Evolutionary conservation across 306 rosid genomes (phyloP).

Genomic region (Castanea sativa): DNA sequence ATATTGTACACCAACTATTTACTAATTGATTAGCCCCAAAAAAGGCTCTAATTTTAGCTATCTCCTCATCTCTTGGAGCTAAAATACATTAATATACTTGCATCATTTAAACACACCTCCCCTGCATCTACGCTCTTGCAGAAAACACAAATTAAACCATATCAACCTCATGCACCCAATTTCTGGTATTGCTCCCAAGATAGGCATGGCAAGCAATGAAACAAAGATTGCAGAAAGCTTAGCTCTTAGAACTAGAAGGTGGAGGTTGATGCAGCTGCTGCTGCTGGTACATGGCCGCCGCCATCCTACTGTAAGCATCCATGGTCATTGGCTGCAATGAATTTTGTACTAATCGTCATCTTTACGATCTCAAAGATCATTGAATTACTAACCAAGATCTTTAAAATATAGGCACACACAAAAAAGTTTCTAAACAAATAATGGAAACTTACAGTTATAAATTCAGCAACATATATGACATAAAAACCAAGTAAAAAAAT

Average conservation of each 20-base stretch:
- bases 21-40: not conserved
- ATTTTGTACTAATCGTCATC: not conserved
- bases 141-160: too few relatives aligned
- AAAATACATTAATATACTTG: not conserved
- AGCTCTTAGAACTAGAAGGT: constrained; percentile 56
- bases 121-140: not conserved
- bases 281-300: constrained; percentile 78
- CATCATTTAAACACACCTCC: not conserved
- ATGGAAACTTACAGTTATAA: too few relatives aligned
- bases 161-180: not conserved
- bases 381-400: not conserved
- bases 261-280: constrained; percentile 75
- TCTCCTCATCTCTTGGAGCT: not conserved
- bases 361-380: not conserved
- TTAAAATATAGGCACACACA: not conserved
- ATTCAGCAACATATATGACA: too few relatives aligned
- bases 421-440: too few relatives aligned
- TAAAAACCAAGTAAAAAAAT: too few relatives aligned
- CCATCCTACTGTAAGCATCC: constrained; percentile 76
- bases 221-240: constrained; percentile 1
- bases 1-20: not conserved
- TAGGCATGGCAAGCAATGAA: not conserved
- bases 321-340: constrained; percentile 68
- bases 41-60: not conserved
- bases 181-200: not conserved